phyloP scores from a whole-genome alignment of 805 yeast genomes.

The Lachancea meyersii region DNA sequence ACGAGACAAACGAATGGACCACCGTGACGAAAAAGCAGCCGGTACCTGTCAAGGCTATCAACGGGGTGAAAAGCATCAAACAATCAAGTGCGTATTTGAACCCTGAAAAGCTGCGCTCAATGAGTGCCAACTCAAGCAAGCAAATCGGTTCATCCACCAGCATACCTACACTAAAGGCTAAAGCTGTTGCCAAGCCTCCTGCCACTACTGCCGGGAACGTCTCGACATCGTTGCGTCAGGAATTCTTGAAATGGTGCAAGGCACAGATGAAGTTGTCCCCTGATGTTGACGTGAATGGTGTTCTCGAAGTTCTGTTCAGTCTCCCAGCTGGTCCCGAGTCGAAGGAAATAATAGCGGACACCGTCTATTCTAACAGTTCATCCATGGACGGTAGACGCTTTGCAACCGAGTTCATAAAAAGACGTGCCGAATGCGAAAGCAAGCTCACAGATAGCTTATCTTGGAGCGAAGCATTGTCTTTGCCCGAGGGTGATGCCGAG shows the following conservation, averaged over 20 bases:
- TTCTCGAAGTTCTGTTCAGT: constrained; percentile 71
- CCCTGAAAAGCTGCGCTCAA: constrained; percentile 34
- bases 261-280: constrained; percentile 60
- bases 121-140: constrained; percentile 18
- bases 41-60: constrained; percentile 20
- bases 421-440: constrained; percentile 66
- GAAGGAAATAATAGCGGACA: constrained; percentile 81
- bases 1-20: constrained; percentile 23
- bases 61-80: constrained; percentile 13
- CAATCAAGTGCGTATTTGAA: constrained; percentile 23
- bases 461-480: constrained; percentile 68
- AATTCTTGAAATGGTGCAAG: constrained; percentile 69
- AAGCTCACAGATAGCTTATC: constrained; percentile 43
- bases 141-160: constrained; percentile 28
- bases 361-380: constrained; percentile 79
- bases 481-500: constrained; percentile 39
- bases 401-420: constrained; percentile 81
- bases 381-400: constrained; percentile 93
- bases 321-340: constrained; percentile 74
- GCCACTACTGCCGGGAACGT: constrained; percentile 28
- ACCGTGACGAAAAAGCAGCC: constrained; percentile 26
- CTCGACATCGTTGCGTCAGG: constrained; percentile 45
- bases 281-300: constrained; percentile 71
- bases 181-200: constrained; percentile 13
- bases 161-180: constrained; percentile 25